Percentiles rank a stretch among this genome's conserved stretches.
Evolutionary conservation across 495 filamentous ascomycete species (phyloP).

Genomic region (Halenospora varia): DNA sequence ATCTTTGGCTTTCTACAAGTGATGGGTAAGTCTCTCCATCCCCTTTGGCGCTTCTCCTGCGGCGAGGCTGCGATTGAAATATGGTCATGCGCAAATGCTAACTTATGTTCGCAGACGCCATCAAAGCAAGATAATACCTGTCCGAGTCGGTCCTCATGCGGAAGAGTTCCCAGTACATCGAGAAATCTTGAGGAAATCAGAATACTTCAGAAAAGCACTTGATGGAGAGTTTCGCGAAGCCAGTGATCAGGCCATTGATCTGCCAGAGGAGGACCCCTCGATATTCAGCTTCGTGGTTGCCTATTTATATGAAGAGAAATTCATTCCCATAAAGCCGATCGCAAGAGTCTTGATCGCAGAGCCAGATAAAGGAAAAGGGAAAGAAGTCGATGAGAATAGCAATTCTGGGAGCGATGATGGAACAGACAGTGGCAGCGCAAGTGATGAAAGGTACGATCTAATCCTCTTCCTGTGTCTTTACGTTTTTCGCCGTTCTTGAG

Average conservation of each 20-base stretch:
- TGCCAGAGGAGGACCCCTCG: constrained; percentile 44
- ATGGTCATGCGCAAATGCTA: background rate
- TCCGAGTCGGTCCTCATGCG: constrained; percentile 35
- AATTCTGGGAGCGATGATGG: constrained; percentile 31
- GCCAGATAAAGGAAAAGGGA: constrained; percentile 35
- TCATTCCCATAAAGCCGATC: constrained; percentile 37
- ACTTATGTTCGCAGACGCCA: constrained; percentile 29
- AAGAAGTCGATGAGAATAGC: constrained; percentile 23
- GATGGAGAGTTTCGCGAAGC: constrained; percentile 39
- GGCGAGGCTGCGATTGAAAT: too few species aligned
- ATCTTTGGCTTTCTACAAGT: constrained; percentile 40
- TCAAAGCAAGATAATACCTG: constrained; percentile 37
- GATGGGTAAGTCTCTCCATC: constrained; percentile 35
- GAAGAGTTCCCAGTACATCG: constrained; percentile 42
- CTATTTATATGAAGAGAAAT: constrained; percentile 44
- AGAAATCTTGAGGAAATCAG: constrained; percentile 36
- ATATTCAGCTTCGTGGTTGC: constrained; percentile 47
- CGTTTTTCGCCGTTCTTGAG: background rate
- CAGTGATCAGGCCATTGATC: constrained; percentile 35
- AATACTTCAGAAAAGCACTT: constrained; percentile 41
- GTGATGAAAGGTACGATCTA: constrained; percentile 26
- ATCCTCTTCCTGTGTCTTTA: background rate
- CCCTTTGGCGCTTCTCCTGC: background rate
- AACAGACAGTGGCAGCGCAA: constrained; percentile 26
- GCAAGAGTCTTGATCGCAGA: constrained; percentile 32